Evolutionary conservation across 2,329 filamentous ascomycete species (phyloP).

Genomic region (Calonectria leucothoes): DNA sequence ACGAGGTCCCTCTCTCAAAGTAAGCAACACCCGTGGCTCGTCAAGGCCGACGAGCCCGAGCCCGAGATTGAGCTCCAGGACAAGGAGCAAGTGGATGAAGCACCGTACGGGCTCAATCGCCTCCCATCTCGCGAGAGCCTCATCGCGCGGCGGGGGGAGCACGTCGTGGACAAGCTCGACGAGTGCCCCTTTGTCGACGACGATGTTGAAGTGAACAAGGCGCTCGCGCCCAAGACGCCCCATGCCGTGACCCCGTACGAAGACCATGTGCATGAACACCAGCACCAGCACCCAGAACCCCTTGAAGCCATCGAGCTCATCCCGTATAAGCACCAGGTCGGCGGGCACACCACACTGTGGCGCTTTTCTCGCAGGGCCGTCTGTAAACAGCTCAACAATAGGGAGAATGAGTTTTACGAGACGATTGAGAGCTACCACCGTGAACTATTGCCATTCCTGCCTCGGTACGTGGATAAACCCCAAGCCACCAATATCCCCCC

Average conservation of each 20-base stretch:
- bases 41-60: conserved; percentile 66
- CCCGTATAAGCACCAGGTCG: conserved; percentile 97
- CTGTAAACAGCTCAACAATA: conserved; percentile 97
- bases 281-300: conserved; percentile 67
- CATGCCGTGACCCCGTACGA: conserved; percentile 56
- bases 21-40: conserved; percentile 64
- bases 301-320: conserved; percentile 95
- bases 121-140: conserved; percentile 45
- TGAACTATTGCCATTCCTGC: conserved; percentile 89
- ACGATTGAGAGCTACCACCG: conserved; percentile 92
- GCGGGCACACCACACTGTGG: conserved; percentile 95
- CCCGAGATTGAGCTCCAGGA: conserved; percentile 44
- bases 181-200: conserved; percentile 54
- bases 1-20: conserved; percentile 55
- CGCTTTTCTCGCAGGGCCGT: conserved; percentile 94
- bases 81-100: conserved; percentile 28
- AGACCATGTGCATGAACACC: conserved; percentile 64
- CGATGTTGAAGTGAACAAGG: conserved; percentile 53
- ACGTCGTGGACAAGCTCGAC: conserved; percentile 49
- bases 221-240: conserved; percentile 45
- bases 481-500: background rate
- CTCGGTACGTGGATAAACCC: conserved; percentile 69
- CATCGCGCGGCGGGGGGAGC: conserved; percentile 44
- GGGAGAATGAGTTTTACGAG: conserved; percentile 99
- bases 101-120: conserved; percentile 38